Evolutionary conservation across 495 filamentous ascomycete species (phyloP).

Genomic region (Podospora anserina): DNA sequence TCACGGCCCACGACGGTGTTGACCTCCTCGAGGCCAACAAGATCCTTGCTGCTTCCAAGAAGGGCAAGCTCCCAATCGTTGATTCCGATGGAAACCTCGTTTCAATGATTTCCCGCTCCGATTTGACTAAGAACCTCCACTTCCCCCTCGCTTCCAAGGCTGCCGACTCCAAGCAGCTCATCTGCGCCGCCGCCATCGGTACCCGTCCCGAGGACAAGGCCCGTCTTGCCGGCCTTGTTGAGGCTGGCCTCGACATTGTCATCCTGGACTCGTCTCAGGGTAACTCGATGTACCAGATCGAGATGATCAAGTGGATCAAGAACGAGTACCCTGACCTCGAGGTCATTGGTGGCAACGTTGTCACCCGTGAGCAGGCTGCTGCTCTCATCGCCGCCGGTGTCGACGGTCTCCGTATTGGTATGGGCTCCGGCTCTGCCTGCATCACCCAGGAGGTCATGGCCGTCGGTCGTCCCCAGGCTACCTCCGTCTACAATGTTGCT

Average conservation of each 20-base stretch:
- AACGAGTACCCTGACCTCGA: conserved; percentile 77
- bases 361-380: conserved; percentile 92
- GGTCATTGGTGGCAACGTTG: conserved; percentile 97
- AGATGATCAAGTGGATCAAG: conserved; percentile 97
- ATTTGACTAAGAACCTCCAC: conserved; percentile 98
- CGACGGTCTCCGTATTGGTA: conserved; percentile 96
- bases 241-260: conserved; percentile 94
- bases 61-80: conserved; percentile 97
- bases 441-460: conserved; percentile 99
- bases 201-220: conserved; percentile 88
- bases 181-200: conserved; percentile 91
- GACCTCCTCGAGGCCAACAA: conserved; percentile 84
- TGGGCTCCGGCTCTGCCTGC: conserved; percentile 96
- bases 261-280: conserved; percentile 94
- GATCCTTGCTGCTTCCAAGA: conserved; percentile 93
- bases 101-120: conserved; percentile 91
- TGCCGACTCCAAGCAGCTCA: conserved; percentile 94
- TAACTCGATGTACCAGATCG: conserved; percentile 93
- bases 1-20: conserved; percentile 84
- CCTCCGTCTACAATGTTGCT: conserved; percentile 83
- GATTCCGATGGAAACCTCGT: conserved; percentile 83
- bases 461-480: conserved; percentile 91
- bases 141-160: conserved; percentile 97
- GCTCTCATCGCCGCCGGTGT: conserved; percentile 87
- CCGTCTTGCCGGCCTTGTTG: conserved; percentile 81